Evolutionary conservation across 106 monocot species (phyloP), one percentile per base, ranked within the genome.

Genomic region (Vanilla planifolia): DNA sequence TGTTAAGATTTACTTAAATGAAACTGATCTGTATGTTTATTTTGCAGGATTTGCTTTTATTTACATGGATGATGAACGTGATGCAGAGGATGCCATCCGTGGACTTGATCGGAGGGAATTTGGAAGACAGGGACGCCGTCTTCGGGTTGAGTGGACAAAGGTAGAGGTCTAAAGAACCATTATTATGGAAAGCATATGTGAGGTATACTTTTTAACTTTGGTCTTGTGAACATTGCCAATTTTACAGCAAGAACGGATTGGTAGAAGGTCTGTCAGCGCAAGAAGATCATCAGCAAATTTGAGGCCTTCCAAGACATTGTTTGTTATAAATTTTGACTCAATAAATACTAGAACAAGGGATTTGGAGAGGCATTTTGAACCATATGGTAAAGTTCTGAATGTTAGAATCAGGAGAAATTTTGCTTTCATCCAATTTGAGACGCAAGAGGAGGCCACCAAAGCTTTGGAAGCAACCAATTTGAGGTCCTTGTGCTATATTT

Each of bases 1-100:
- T n/a, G 16, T 63, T n/a, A n/a, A n/a, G 42, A 43, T 32, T 34
- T 8, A 3, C 14, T 61, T 43, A 26, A 5, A 33, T 3, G 15
- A 61, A 25, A 56, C 33, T 44, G 43, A 22, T 8, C 20, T 51
- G 8, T 62, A 14, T 11, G n/a, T 20, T 60, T 63, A 21, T 25
- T 48, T 36, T 58, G 11, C 65, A 96, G 96, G 96, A 15, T 96
- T 96, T 82, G 96, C 96, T 30, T 96, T 96, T 59, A 65, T 96
- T 30, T 96, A 96, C 80, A 96, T 96, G 96, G 91, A 96, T 58
- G 96, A 96, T 75, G 96, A 91, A 56, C 73, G 91, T 20, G 96
- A 96, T 72, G 96, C 91, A 34, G 96, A 91, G 67, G 86, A 91
- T 82, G 90, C 96, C 48, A 88, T 96, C 43, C 86, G 75, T 26